A percentile compares a stretch with the other conserved stretches of the same genome.
Conservation (phyloP, 345 rosid genomes). For the Syzygium aqueum region DNA sequence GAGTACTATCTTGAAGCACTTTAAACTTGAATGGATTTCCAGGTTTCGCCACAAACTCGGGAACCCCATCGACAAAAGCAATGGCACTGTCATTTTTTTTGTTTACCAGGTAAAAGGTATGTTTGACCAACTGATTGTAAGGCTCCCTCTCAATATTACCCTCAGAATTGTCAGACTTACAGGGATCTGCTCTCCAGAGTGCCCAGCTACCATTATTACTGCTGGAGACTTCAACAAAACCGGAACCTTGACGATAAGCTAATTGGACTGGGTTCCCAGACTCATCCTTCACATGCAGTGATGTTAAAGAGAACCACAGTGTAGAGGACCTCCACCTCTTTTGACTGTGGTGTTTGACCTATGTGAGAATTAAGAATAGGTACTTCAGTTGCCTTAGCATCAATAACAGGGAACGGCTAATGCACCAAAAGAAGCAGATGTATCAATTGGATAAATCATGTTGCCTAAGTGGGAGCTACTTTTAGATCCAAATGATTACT, state of each 20-base stretch:
- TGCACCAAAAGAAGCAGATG: not conserved
- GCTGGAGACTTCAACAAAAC: slow-evolving; percentile 63
- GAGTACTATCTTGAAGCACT: slow-evolving; percentile 36
- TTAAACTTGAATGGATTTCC: slow-evolving; percentile 91
- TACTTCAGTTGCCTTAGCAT: not conserved
- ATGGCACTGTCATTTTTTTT: slow-evolving; percentile 75
- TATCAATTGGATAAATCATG: not conserved
- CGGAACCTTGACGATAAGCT: slow-evolving; percentile 52
- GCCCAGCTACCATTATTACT: slow-evolving; percentile 39
- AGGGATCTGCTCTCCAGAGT: slow-evolving; percentile 53
- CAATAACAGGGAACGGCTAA: not conserved
- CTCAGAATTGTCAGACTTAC: slow-evolving; percentile 42
- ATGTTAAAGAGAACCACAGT: slow-evolving; percentile 79
- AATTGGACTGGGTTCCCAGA: slow-evolving; percentile 66
- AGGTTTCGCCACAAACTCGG: slow-evolving; percentile 83
- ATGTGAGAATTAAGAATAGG: not conserved
- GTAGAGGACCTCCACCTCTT: slow-evolving; percentile 61
- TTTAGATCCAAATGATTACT: not conserved
- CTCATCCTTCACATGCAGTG: slow-evolving; percentile 60
- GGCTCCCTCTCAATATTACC: slow-evolving; percentile 60
- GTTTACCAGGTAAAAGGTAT: slow-evolving; percentile 66
- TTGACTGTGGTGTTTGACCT: slow-evolving; percentile 70
- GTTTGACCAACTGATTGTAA: slow-evolving; percentile 43
- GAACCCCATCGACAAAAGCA: slow-evolving; percentile 66
- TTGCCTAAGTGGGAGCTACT: not conserved